phyloP scores from a whole-genome alignment of 1,284 basidiomycete species.

The Phellopilus nigrolimitatus region DNA sequence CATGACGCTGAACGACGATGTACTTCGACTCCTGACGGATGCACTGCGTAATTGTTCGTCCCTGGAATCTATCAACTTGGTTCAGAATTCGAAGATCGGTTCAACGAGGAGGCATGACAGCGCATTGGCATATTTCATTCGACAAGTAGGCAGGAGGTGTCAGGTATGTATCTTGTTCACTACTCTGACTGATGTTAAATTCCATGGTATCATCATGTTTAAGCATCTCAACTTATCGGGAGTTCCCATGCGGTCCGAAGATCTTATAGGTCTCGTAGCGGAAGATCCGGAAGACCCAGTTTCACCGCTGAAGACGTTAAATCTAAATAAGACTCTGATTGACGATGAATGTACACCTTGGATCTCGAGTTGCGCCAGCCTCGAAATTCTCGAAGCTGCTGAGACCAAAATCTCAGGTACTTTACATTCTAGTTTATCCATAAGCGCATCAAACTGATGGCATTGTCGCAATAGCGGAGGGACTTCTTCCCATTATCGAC shows the following conservation, averaged over 20 bases:
- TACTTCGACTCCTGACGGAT: constrained; percentile 41
- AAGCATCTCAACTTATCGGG: constrained; percentile 53
- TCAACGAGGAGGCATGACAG: constrained; percentile 30
- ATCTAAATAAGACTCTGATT: constrained; percentile 57
- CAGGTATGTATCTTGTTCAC: constrained; percentile 36
- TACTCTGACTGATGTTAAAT: constrained; percentile 3
- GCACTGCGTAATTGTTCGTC: constrained; percentile 33
- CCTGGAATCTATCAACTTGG: constrained; percentile 52
- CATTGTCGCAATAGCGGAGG: constrained; percentile 40
- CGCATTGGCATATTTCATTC: constrained; percentile 44
- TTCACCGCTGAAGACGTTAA: constrained; percentile 42
- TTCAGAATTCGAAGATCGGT: constrained; percentile 59
- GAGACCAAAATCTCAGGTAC: constrained; percentile 57
- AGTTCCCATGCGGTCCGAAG: constrained; percentile 47
- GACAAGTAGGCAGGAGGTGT: constrained; percentile 52
- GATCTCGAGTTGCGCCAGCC: constrained; percentile 45
- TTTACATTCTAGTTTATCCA: constrained; percentile 20
- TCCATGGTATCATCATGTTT: neutral
- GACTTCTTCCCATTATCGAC: constrained; percentile 53
- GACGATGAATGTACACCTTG: constrained; percentile 51
- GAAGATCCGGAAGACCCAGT: constrained; percentile 29
- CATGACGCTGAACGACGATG: constrained; percentile 52
- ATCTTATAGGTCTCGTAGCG: constrained; percentile 46
- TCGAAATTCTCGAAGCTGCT: constrained; percentile 47
- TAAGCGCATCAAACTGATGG: neutral